Evolutionary conservation across 305 asterid species (phyloP).

Genomic region (Ilex paraguariensis): DNA sequence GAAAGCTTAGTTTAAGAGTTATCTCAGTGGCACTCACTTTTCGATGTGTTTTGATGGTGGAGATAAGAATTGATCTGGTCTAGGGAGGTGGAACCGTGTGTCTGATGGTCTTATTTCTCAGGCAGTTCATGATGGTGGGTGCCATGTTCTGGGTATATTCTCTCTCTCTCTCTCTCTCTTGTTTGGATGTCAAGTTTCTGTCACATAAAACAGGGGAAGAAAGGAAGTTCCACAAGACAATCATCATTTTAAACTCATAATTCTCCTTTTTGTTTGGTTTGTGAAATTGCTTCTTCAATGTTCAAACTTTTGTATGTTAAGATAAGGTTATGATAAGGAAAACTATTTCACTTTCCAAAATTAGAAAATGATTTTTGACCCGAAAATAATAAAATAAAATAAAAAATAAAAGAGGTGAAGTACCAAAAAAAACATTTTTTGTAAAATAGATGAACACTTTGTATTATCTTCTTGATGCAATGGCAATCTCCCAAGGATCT

Average conservation of each 20-base stretch:
- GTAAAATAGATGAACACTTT: no score
- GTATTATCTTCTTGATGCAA: no score
- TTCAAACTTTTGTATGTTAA: no score
- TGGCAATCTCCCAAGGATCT: no score
- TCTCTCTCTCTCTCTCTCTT: constrained; percentile 7
- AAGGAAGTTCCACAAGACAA: constrained; percentile 17
- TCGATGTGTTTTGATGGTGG: constrained; percentile 51
- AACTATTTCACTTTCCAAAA: no score
- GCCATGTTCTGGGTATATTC: constrained; percentile 74
- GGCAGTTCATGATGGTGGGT: constrained; percentile 99
- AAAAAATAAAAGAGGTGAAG: no score
- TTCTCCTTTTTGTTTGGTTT: neutral
- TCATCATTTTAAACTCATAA: constrained; percentile 15
- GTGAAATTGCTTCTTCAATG: no score
- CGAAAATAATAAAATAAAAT: no score
- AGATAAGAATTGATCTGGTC: constrained; percentile 83
- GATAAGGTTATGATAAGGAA: neutral
- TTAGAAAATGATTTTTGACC: no score
- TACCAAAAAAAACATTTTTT: no score
- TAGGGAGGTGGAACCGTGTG: constrained; percentile 99
- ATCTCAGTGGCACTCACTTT: neutral
- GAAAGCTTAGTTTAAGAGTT: no score
- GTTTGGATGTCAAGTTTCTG: constrained; percentile 3
- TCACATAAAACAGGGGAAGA: neutral
- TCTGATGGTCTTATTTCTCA: constrained; percentile 97